Conservation (phyloP, 768 basidiomycete genomes). For the Porpolomopsis calyptriformis region DNA sequence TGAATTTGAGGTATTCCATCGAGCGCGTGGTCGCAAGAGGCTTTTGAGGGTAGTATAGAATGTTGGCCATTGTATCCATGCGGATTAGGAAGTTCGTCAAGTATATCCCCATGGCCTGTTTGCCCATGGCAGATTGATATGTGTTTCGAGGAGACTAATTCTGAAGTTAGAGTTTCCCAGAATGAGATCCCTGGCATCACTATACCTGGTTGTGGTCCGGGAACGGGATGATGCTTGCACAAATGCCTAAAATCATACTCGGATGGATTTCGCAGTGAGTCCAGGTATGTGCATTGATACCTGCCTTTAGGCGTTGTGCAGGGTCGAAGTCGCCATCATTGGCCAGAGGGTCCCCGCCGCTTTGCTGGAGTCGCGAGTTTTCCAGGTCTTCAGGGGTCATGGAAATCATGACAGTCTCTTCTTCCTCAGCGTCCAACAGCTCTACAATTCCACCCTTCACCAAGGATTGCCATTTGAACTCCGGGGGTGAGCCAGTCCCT, state of each 20-base stretch:
- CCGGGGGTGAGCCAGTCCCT: slow-evolving; percentile 10
- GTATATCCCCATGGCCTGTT: slow-evolving; percentile 99
- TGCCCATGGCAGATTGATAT: slow-evolving; percentile 99
- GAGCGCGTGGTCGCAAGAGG: slow-evolving; percentile 97
- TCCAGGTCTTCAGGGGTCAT: slow-evolving; percentile 97
- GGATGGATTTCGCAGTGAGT: slow-evolving; percentile 99
- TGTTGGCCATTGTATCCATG: slow-evolving; percentile 99
- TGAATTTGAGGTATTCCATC: slow-evolving; percentile 98
- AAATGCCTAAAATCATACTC: slow-evolving; percentile 97
- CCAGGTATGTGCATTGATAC: slow-evolving; percentile 81
- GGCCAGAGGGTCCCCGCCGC: slow-evolving; percentile 44
- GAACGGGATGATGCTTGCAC: slow-evolving; percentile 98
- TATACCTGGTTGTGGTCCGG: slow-evolving; percentile 96
- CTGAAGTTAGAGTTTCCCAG: slow-evolving; percentile 7
- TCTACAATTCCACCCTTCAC: slow-evolving; percentile 86
- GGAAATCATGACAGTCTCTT: slow-evolving; percentile 98
- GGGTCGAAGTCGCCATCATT: slow-evolving; percentile 73
- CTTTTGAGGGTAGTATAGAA: slow-evolving; percentile 98
- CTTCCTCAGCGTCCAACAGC: slow-evolving; percentile 94
- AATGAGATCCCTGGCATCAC: neutral
- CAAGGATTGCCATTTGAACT: slow-evolving; percentile 76
- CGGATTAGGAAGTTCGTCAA: slow-evolving; percentile 97
- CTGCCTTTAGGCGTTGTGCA: slow-evolving; percentile 78
- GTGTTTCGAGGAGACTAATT: slow-evolving; percentile 95
- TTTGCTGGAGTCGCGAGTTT: slow-evolving; percentile 59